Evolutionary conservation across 441 rosid species (phyloP), one percentile per base, ranked within the genome.

Genomic region (Erysimum pusillum): DNA sequence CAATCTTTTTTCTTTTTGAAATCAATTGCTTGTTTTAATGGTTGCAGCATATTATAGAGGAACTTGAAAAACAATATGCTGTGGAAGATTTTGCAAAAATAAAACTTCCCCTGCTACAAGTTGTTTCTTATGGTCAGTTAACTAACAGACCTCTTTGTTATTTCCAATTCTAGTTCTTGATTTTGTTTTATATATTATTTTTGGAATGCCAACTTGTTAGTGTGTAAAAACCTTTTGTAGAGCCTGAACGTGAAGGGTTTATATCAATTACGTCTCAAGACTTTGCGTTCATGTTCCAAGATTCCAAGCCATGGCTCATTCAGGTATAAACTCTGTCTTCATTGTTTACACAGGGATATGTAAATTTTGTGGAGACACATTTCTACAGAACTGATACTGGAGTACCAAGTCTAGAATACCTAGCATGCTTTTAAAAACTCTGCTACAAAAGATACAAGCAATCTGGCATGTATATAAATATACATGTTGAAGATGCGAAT

Each of bases 251-350:
- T 60, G 73, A 87, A 61, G 89, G 84, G 63, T 82, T 85, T 78
- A 82, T 81, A 80, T 71, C 74, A 49, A 84, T 92, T 56, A 85
- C 85, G 17, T 79, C 91, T 53, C 79, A 88, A 81, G 87, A 88
- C 58, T 87, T 89, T 51, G 76, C 61, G 42, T 73, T 64, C 28
- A 74, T 81, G 69, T 79, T 87, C 71, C 83, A 81, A 78, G 83
- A 84, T 82, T 80, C 91, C 74, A 87, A 81, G 80, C 96, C 99
- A 69, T 82, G 85, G 89, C 85, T 95, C 78, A 69, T 92, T 80
- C 91, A 87, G 97, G 99, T 95, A 82, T 20, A 17, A 12, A 4
- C 42, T 28, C 48, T 62, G 15, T 69, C 17, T 62, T 9, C 63
- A 10, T 15, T 41, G 53, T 49, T 49, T 59, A 35, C 46, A 32